These are phyloP conservation scores for Leucoagaricus sp. DNA, from an alignment of 1,284 basidiomycete genomes.

Conservation along the genomic window DNA sequence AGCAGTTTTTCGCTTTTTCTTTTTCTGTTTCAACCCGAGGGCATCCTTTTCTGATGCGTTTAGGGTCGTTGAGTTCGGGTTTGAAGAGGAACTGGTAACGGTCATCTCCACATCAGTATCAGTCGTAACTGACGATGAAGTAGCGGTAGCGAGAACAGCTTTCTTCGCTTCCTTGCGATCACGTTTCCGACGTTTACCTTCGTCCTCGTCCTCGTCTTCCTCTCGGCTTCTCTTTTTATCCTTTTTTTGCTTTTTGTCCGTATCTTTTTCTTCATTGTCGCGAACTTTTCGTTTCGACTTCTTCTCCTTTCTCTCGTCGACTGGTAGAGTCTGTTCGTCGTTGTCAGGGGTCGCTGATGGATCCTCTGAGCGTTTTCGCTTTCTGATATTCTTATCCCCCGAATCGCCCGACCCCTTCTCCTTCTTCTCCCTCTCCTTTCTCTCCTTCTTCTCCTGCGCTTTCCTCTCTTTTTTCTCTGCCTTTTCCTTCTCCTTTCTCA, in stretches of 20 bases:
- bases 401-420: no score
- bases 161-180: constrained; percentile 5
- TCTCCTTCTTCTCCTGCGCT: constrained; percentile 11
- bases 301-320: constrained; percentile 20
- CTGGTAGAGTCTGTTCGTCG: no score
- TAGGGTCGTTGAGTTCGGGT: neutral
- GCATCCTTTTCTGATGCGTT: neutral
- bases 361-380: neutral
- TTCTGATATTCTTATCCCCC: neutral
- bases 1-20: constrained; percentile 16
- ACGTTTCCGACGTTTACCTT: constrained; percentile 19
- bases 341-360: neutral
- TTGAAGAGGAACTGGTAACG: neutral
- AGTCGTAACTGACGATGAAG: neutral
- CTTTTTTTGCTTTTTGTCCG: constrained; percentile 17
- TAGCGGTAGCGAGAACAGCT: neutral
- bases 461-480: constrained; percentile 22
- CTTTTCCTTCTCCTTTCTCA: constrained; percentile 26
- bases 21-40: constrained; percentile 12
- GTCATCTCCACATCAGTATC: neutral
- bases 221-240: constrained; percentile 16
- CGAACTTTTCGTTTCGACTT: constrained; percentile 17
- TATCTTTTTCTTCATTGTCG: constrained; percentile 12
- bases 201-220: constrained; percentile 17
- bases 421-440: neutral